Base-by-base conservation (phyloP, 805 yeast genomes). In the Starmerella etchellsii region DNA sequence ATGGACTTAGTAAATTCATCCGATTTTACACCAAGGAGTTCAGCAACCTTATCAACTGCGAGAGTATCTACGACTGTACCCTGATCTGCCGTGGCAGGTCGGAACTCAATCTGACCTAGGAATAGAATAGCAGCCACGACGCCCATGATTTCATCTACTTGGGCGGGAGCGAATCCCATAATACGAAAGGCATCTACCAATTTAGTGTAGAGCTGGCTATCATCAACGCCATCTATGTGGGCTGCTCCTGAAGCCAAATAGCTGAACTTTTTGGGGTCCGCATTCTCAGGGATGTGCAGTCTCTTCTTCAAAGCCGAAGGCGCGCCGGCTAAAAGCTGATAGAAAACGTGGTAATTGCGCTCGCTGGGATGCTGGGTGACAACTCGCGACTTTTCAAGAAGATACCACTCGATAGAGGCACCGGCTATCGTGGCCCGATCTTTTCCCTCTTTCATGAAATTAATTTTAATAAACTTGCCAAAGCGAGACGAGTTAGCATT, bases 401-500 rank as follows among this genome's bases (percentile, higher is more conserved):
- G 64, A 54, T 91, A 91, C 83, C 95, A 91, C 53, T 88, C 95
- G 37, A 91, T 84, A 49, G 81, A 78, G 10, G 97, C 97, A 11
- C 95, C 95, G 18, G 73, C 67, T 34, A 91, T 78, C 44, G 70
- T 70, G 3, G 83, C 83, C 21, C 14, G 6, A 8, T 7, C 4
- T 21, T 8, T 10, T 14, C 19, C 18, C 10, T 9, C n/a, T 9
- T 30, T 26, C 41, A 71, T 69, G 51, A 88, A 82, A 56, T 77
- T 84, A 44, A 91, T 81, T 54, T 85, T 80, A 48, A 91, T 82
- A 55, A 91, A 91, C 62, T 91, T 91, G 29, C 99, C 99, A 59
- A 91, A 91, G 55, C 99, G 73, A 5, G 97, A 88, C 3, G 96
- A 85, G 60, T 91, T 91, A 59, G 87, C 77, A 58, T 91, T 91